Conservation (phyloP, 306 rosid genomes). For the Malus fusca region DNA sequence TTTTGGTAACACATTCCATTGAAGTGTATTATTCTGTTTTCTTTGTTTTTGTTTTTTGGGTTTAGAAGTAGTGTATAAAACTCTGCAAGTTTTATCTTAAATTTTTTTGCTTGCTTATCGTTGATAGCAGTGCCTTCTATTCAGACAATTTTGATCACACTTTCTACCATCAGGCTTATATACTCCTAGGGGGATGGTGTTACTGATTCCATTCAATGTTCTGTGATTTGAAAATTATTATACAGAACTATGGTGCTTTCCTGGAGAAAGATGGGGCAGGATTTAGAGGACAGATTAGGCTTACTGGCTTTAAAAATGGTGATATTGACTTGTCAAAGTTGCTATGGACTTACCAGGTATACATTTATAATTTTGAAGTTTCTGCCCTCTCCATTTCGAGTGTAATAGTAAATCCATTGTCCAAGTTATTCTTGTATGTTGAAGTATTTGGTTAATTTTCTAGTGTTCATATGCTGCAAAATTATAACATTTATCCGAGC, state of each 20-base stretch:
- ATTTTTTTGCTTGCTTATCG: too few species aligned
- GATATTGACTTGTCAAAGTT: slow-evolving; percentile 66
- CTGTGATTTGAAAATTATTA: slow-evolving; percentile 19
- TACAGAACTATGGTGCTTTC: slow-evolving; percentile 86
- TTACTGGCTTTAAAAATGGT: slow-evolving; percentile 66
- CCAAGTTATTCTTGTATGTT: background rate
- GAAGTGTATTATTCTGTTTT: background rate
- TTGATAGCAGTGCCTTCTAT: too few species aligned
- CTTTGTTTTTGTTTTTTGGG: background rate
- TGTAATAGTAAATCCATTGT: background rate
- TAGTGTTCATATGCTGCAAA: background rate
- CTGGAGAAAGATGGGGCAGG: slow-evolving; percentile 95
- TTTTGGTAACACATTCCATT: too few species aligned
- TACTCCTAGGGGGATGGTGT: slow-evolving; percentile 1
- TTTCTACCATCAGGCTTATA: too few species aligned
- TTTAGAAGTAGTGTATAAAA: too few species aligned
- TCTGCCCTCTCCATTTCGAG: background rate
- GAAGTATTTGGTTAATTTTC: background rate
- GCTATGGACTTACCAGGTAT: slow-evolving; percentile 90
- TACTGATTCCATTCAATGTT: slow-evolving; percentile 11
- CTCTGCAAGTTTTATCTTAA: too few species aligned
- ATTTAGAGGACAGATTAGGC: slow-evolving; percentile 62
- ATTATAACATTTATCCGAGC: background rate
- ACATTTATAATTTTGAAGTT: slow-evolving; percentile 7
- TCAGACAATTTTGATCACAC: too few species aligned